Percentiles rank a stretch among this genome's conserved stretches.
Conservation (phyloP, 192 early-diverging fungal species). For the Funneliformis mosseae region DNA sequence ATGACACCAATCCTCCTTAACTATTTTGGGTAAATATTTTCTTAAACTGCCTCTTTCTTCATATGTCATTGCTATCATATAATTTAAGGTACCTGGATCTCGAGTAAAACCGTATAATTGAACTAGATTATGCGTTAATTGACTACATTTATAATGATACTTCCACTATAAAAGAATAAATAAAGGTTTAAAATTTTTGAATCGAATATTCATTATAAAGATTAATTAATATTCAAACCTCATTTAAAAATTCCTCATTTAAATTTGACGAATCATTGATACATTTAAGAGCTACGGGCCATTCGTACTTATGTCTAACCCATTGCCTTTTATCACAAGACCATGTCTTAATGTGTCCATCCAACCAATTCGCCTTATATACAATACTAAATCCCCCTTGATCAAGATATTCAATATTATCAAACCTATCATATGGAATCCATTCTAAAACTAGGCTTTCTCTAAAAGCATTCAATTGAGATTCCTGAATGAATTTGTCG, state of each 20-base stretch:
- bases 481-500: conserved; percentile 16
- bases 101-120: too few species aligned
- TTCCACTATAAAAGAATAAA: too few species aligned
- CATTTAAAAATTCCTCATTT: too few species aligned
- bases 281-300: background rate
- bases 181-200: too few species aligned
- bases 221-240: too few species aligned
- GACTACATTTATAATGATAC: too few species aligned
- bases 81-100: too few species aligned
- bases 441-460: background rate
- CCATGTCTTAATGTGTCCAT: background rate
- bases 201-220: too few species aligned
- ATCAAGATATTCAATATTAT: background rate
- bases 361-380: conserved; percentile 11
- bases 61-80: too few species aligned
- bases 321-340: background rate
- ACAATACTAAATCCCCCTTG: background rate
- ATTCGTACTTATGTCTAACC: background rate
- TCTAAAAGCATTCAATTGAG: background rate
- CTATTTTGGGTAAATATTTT: too few species aligned
- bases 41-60: too few species aligned
- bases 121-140: too few species aligned
- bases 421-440: background rate
- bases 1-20: background rate
- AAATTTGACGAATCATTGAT: background rate